These are phyloP conservation scores for Mortierella antarctica DNA, from an alignment of 192 early-diverging fungal genomes.

Conservation along the genomic window DNA sequence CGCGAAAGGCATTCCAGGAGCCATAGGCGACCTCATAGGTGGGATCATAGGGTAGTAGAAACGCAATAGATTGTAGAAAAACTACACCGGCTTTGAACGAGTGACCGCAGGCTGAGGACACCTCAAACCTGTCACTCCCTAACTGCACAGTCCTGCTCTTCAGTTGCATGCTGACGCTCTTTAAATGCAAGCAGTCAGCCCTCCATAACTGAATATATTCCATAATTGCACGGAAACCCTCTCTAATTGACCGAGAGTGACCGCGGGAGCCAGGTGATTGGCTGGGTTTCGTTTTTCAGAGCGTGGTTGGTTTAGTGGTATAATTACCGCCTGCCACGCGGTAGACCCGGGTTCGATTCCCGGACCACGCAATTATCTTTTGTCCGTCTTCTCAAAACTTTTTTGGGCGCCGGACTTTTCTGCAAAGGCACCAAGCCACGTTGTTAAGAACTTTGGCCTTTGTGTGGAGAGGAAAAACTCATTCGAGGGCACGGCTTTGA, in stretches of 20 bases:
- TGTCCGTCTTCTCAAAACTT: conserved; percentile 1
- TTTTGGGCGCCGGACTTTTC: background rate
- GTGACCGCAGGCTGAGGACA: too few species aligned
- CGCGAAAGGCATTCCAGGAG: conserved; percentile 13
- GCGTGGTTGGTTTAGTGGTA: conserved; percentile 78
- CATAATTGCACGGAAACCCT: background rate
- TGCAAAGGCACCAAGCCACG: too few species aligned
- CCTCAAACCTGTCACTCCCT: too few species aligned
- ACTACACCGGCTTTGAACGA: too few species aligned
- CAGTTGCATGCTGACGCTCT: too few species aligned
- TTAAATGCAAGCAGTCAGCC: too few species aligned
- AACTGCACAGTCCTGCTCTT: too few species aligned
- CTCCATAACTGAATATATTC: too few species aligned
- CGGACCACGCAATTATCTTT: conserved; percentile 65
- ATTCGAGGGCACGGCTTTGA: too few species aligned
- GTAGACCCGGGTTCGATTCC: conserved; percentile 84
- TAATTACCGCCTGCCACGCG: conserved; percentile 82
- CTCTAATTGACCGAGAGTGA: background rate
- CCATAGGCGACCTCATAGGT: background rate
- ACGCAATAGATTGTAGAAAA: too few species aligned
- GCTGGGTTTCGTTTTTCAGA: background rate
- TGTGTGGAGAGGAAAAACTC: too few species aligned
- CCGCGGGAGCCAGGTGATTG: background rate
- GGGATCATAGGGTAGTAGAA: background rate
- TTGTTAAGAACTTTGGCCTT: too few species aligned